Conservation (phyloP, 1,284 basidiomycete species). For the Ganoderma resinaceum region DNA sequence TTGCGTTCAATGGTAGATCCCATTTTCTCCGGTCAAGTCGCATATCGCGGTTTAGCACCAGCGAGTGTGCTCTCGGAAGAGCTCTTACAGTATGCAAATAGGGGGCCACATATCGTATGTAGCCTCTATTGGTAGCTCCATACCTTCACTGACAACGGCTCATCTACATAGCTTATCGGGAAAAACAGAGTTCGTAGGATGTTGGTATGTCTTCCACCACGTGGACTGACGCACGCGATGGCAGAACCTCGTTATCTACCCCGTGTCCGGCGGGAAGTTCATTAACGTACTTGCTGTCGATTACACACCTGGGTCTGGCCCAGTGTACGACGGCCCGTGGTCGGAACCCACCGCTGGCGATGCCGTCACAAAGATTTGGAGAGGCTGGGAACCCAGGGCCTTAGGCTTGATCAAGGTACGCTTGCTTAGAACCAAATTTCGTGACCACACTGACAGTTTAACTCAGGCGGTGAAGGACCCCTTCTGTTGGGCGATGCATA, state of each 20-base stretch:
- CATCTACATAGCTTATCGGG: not conserved
- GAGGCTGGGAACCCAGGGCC: constrained; percentile 37
- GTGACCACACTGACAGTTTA: too few species aligned
- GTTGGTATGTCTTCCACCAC: not conserved
- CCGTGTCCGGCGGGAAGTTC: constrained; percentile 17
- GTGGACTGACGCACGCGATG: not conserved
- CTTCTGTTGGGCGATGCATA: constrained; percentile 36
- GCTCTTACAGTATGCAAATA: not conserved
- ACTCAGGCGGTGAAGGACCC: constrained; percentile 1
- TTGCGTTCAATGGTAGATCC: not conserved
- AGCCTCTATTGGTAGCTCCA: too few species aligned
- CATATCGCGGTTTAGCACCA: constrained; percentile 9
- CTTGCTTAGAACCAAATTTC: constrained; percentile 4
- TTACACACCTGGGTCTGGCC: constrained; percentile 26
- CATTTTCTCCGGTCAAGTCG: constrained; percentile 9
- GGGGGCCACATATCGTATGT: not conserved
- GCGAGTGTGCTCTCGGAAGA: constrained; percentile 4
- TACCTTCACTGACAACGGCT: not conserved
- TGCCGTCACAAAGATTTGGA: constrained; percentile 29
- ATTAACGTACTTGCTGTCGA: constrained; percentile 36
- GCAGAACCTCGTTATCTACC: constrained; percentile 17
- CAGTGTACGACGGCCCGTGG: constrained; percentile 34
- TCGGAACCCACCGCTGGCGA: constrained; percentile 27
- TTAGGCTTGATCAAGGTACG: constrained; percentile 29
- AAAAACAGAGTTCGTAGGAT: not conserved